A percentile compares a stretch with the other conserved stretches of the same genome.
Evolutionary conservation across 768 basidiomycete genomes (phyloP).

Genomic region (Hypsizygus marmoreus): DNA sequence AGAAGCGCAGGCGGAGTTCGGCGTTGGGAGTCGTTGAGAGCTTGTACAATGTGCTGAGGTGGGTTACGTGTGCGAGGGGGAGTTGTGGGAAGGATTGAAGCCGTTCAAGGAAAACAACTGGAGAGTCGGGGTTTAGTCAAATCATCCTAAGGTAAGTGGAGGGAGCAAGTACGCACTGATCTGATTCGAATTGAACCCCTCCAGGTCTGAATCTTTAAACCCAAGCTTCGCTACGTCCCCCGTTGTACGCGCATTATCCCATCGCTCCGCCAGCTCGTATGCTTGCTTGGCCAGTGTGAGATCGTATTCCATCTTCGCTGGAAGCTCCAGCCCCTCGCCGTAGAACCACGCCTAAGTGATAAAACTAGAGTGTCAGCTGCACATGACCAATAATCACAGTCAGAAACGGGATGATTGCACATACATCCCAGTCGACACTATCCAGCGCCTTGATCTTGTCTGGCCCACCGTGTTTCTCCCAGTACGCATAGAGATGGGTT

Average conservation of each 20-base stretch:
- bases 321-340: slow-evolving; percentile 75
- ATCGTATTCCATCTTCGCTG: slow-evolving; percentile 77
- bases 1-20: slow-evolving; percentile 80
- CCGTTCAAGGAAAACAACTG: slow-evolving; percentile 85
- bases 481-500: slow-evolving; percentile 74
- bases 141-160: neutral
- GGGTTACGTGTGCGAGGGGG: slow-evolving; percentile 56
- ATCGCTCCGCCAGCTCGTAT: slow-evolving; percentile 69
- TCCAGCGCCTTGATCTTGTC: slow-evolving; percentile 69
- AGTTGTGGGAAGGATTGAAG: slow-evolving; percentile 65
- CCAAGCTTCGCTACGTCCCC: slow-evolving; percentile 44
- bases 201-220: slow-evolving; percentile 64
- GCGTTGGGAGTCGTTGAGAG: slow-evolving; percentile 62
- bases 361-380: no score
- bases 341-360: slow-evolving; percentile 77
- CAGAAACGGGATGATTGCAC: slow-evolving; percentile 30
- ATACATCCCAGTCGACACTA: slow-evolving; percentile 76
- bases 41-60: slow-evolving; percentile 58
- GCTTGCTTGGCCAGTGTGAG: slow-evolving; percentile 67
- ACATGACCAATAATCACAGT: no score
- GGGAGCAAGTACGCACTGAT: slow-evolving; percentile 48
- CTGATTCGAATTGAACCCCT: slow-evolving; percentile 72
- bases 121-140: neutral
- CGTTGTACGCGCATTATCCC: slow-evolving; percentile 64
- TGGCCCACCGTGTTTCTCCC: slow-evolving; percentile 52